Percentiles rank a stretch among this genome's conserved stretches.
phyloP scores from a whole-genome alignment of 208 protist genomes.

The Porcisia hertigi region DNA sequence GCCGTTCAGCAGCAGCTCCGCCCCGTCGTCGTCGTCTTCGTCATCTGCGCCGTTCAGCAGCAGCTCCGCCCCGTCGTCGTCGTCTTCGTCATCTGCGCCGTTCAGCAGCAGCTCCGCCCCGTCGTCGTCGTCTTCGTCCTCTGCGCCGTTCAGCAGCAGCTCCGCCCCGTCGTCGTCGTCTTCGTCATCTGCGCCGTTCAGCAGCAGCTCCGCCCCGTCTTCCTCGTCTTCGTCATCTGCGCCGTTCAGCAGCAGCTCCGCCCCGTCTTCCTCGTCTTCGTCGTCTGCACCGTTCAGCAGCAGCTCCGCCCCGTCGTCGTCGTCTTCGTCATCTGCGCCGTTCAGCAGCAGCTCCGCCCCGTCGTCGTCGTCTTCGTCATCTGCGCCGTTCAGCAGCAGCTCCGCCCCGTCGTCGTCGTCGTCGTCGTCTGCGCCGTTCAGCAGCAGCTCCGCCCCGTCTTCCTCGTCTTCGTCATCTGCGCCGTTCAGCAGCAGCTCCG shows the following conservation, averaged over 20 bases:
- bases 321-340: background rate
- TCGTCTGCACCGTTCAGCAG: background rate
- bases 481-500: no score
- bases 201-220: no score
- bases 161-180: no score
- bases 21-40: background rate
- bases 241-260: conserved; percentile 1
- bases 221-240: no score
- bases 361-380: background rate
- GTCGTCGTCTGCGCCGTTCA: no score
- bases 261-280: background rate
- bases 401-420: background rate
- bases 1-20: conserved; percentile 1
- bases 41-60: background rate
- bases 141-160: background rate
- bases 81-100: background rate
- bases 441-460: no score
- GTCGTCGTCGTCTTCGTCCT: background rate
- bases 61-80: conserved; percentile 1
- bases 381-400: conserved; percentile 1
- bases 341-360: conserved; percentile 1
- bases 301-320: background rate
- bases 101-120: conserved; percentile 2
- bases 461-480: no score
- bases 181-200: no score